phyloP scores from a whole-genome alignment of 805 yeast species.

The Wickerhamomyces bovis region DNA sequence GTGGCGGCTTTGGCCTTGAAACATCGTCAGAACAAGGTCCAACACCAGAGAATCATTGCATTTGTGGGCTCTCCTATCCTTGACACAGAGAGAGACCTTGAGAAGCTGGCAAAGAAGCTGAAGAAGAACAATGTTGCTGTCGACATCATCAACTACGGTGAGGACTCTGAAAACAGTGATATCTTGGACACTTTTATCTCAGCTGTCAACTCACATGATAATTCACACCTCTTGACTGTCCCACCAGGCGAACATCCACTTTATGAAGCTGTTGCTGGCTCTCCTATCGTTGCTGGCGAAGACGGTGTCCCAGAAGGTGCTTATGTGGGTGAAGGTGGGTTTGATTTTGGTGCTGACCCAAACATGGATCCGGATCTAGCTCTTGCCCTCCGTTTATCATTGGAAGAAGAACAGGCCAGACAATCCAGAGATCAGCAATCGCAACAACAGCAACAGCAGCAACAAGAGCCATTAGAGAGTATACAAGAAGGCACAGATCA shows the following conservation, averaged over 20 bases:
- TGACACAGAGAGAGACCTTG: conserved; percentile 65
- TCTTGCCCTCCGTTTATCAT: conserved; percentile 85
- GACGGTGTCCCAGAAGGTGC: conserved; percentile 45
- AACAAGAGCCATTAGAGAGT: background rate
- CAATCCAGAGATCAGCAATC: conserved; percentile 58
- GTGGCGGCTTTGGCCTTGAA: conserved; percentile 91
- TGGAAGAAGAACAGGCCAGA: conserved; percentile 91
- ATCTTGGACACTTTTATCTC: conserved; percentile 76
- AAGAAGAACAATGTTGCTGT: conserved; percentile 89
- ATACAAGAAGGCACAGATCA: conserved; percentile 1
- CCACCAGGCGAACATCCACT: conserved; percentile 85
- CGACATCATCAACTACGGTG: conserved; percentile 90
- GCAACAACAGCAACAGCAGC: conserved; percentile 5
- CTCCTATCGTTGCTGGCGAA: conserved; percentile 67
- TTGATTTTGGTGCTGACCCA: conserved; percentile 75
- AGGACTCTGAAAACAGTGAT: conserved; percentile 67
- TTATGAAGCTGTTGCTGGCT: conserved; percentile 72
- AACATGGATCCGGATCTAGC: conserved; percentile 96
- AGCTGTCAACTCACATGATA: conserved; percentile 64
- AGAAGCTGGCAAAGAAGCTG: conserved; percentile 82
- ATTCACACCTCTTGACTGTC: conserved; percentile 76
- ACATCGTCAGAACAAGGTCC: conserved; percentile 92
- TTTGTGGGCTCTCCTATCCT: conserved; percentile 85
- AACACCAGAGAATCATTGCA: conserved; percentile 81
- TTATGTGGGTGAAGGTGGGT: conserved; percentile 43